Evolutionary conservation across 1,284 basidiomycete genomes (phyloP), one percentile per base, ranked within the genome.

Genomic region (Quambalaria eucalypti): DNA sequence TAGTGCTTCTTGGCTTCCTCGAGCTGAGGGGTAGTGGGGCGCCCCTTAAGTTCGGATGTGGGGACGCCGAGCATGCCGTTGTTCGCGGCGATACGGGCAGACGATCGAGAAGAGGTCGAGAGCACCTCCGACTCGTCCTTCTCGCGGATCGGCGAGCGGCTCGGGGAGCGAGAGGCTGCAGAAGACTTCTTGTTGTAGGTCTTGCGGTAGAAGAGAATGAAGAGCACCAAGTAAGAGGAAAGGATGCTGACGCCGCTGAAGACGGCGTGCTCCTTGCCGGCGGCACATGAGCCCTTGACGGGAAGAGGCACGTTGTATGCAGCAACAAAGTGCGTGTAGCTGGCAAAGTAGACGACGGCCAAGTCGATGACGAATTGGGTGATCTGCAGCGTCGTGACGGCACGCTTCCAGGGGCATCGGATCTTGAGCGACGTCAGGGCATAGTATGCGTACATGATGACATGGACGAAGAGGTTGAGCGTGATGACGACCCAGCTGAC

Each of bases 341-440:
- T 54, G 2, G 69, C 62, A 36, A 42, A 69, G 53, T 69, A 69
- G 19, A 67, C 56, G 14, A 67, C 54, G 19, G 46, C 25, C 4
- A 48, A 38, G 40, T 60, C 50, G 23, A 60, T 39, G 42, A 62
- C 48, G 48, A 55, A 52, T 29, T 71, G 69, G 4, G 62, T 82
- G 73, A 99, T 98, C 79, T 99, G 95, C 83, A 95, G 86, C 33
- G 83, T 85, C 48, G 93, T 97, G 64, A 97, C 79, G 78, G 91
- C 89, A 78, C 91, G 90, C 81, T 96, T 96, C 90, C 91, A 96
- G 1, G 69, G 69, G 59, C 65, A 68, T 3, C 44, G 63, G 51
- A 74, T 69, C 51, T 64, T 61, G 51, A 71, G 60, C 44, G 62
- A 60, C 28, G 69, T 66, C 31, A 70, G 56, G 12, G 67, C 65